A percentile compares a stretch with the other conserved stretches of the same genome.
These are phyloP conservation scores for Blastobotrys peoriensis DNA, from an alignment of 805 yeast species.

Conservation along the genomic window DNA sequence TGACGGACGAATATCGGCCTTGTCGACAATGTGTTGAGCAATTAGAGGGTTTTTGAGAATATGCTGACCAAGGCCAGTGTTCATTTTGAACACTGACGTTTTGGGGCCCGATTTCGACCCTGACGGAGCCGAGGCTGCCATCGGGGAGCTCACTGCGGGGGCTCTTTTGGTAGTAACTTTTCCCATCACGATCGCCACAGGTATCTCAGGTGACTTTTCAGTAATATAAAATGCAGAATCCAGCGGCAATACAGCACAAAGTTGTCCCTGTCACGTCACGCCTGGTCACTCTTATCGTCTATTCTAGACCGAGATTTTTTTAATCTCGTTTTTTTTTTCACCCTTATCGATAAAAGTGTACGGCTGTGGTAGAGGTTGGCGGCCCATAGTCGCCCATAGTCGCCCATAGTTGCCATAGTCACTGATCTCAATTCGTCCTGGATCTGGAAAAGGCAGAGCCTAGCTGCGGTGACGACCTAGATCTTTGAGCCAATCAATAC, in stretches of 20 bases:
- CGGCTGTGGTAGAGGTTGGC: neutral
- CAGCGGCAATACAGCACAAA: too few relatives aligned
- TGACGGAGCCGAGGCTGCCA: slow-evolving; percentile 4
- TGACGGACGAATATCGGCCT: slow-evolving; percentile 86
- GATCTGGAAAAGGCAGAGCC: too few relatives aligned
- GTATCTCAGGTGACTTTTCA: neutral
- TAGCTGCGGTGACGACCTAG: too few relatives aligned
- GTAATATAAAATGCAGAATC: too few relatives aligned
- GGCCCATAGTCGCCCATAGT: too few relatives aligned
- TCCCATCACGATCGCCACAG: slow-evolving; percentile 22
- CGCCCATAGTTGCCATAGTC: too few relatives aligned
- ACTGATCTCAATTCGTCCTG: too few relatives aligned
- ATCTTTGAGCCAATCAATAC: too few relatives aligned
- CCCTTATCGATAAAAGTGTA: neutral
- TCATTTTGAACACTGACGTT: slow-evolving; percentile 78
- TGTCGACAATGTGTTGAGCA: slow-evolving; percentile 97
- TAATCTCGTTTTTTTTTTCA: neutral
- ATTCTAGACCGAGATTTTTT: neutral
- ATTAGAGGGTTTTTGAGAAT: slow-evolving; percentile 92
- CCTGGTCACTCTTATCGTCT: too few relatives aligned
- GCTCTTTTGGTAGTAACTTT: slow-evolving; percentile 24
- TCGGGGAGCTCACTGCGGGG: too few relatives aligned
- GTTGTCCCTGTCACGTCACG: too few relatives aligned
- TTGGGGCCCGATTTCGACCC: slow-evolving; percentile 10
- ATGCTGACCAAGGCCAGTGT: slow-evolving; percentile 96